These are phyloP conservation scores for Phaeophleospora eucalypticola DNA, from an alignment of 2,329 filamentous ascomycete genomes.

Conservation along the genomic window DNA sequence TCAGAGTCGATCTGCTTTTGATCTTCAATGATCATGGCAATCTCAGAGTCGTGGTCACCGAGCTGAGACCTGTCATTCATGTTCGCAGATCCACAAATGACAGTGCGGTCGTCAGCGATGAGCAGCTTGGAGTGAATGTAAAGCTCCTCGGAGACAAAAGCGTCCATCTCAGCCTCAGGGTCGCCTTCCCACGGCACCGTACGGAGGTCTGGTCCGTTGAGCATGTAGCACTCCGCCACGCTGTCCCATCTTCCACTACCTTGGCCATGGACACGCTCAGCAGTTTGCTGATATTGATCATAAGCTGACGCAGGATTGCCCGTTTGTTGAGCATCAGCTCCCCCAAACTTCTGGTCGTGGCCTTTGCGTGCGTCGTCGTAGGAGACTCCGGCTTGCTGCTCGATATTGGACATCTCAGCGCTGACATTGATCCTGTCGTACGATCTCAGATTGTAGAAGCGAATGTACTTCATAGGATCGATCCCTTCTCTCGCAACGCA, in stretches of 20 bases:
- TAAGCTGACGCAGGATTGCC: slow-evolving; percentile 40
- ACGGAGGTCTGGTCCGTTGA: slow-evolving; percentile 65
- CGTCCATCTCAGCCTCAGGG: slow-evolving; percentile 53
- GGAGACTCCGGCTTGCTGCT: slow-evolving; percentile 60
- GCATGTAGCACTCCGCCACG: slow-evolving; percentile 79
- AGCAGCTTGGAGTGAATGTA: slow-evolving; percentile 67
- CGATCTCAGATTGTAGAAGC: slow-evolving; percentile 80
- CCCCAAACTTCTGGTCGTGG: slow-evolving; percentile 39
- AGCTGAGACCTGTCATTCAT: slow-evolving; percentile 72
- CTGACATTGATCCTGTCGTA: slow-evolving; percentile 79
- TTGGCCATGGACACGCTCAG: slow-evolving; percentile 49
- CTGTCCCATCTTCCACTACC: slow-evolving; percentile 64
- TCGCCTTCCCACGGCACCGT: slow-evolving; percentile 57
- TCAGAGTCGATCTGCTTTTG: slow-evolving; percentile 62
- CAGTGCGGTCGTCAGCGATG: slow-evolving; percentile 76
- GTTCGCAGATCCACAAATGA: slow-evolving; percentile 75
- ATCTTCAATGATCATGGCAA: slow-evolving; percentile 85
- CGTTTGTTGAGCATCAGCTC: background rate
- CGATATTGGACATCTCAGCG: slow-evolving; percentile 56
- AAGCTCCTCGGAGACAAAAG: slow-evolving; percentile 60
- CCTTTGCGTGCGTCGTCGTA: slow-evolving; percentile 65
- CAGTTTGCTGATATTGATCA: slow-evolving; percentile 68
- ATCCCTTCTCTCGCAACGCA: slow-evolving; percentile 61
- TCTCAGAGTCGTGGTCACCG: slow-evolving; percentile 79
- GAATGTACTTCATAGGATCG: slow-evolving; percentile 68